A percentile compares a stretch with the other conserved stretches of the same genome.
These are phyloP conservation scores for Quercus aquifolioides DNA, from an alignment of 306 rosid genomes.

Conservation along the genomic window DNA sequence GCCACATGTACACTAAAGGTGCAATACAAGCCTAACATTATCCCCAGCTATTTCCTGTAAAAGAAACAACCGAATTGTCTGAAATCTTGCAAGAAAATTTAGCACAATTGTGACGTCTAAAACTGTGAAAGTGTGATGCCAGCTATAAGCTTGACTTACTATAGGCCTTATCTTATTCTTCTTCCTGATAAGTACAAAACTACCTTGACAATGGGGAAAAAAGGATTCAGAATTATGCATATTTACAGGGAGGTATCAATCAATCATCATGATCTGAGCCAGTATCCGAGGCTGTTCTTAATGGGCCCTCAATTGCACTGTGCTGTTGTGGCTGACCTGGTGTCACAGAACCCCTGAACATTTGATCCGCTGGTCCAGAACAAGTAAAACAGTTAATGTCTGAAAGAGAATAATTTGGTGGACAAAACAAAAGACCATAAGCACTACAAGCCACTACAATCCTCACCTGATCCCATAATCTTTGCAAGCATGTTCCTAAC, in stretches of 20 bases:
- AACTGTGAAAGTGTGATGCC: too few species aligned
- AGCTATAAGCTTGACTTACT: too few species aligned
- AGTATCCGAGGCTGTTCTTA: slow-evolving; percentile 19
- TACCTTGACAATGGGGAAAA: background rate
- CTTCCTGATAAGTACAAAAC: background rate
- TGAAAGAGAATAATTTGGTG: background rate
- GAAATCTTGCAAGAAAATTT: too few species aligned
- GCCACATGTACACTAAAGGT: too few species aligned
- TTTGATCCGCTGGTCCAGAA: slow-evolving; percentile 31
- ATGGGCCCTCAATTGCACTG: slow-evolving; percentile 42
- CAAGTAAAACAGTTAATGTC: background rate
- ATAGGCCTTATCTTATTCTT: too few species aligned
- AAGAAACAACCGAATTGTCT: too few species aligned
- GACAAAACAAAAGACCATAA: background rate
- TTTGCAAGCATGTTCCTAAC: slow-evolving; percentile 42
- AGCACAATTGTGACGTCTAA: too few species aligned
- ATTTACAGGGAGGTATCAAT: background rate
- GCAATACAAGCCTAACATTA: too few species aligned
- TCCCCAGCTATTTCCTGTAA: too few species aligned
- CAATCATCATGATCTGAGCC: slow-evolving; percentile 37
- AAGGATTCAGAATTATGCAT: background rate
- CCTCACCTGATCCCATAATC: slow-evolving; percentile 66
- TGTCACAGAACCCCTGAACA: slow-evolving; percentile 28
- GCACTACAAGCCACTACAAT: background rate
- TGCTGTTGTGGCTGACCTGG: slow-evolving; percentile 25